Evolutionary conservation across 345 rosid species (phyloP).

Genomic region (Luvunga scandens): DNA sequence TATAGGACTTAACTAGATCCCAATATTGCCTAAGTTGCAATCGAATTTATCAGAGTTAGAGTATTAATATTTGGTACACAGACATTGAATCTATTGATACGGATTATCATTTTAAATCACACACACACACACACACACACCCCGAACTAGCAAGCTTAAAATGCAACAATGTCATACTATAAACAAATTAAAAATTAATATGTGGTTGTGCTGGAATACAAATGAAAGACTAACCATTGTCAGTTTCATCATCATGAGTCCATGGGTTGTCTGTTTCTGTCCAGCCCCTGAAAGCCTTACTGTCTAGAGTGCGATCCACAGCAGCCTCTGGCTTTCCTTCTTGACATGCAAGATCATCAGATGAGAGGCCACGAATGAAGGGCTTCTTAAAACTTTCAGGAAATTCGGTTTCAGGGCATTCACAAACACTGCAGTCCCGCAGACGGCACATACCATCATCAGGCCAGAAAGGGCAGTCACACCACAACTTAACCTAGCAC

Average conservation of each 20-base stretch:
- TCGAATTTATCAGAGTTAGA: not conserved
- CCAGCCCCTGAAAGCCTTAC: conserved; percentile 81
- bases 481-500: conserved; percentile 85
- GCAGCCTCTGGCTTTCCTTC: conserved; percentile 92
- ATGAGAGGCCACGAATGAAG: conserved; percentile 41
- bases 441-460: conserved; percentile 95
- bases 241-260: conserved; percentile 67
- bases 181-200: not conserved
- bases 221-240: conserved; percentile 55
- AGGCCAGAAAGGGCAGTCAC: conserved; percentile 98
- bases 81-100: not conserved
- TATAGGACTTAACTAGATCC: not conserved
- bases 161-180: conserved; percentile 2
- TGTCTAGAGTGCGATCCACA: conserved; percentile 84
- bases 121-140: too few relatives aligned
- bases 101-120: not conserved
- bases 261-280: conserved; percentile 88
- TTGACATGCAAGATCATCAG: conserved; percentile 73
- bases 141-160: not conserved
- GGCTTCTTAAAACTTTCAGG: conserved; percentile 75
- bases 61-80: not conserved
- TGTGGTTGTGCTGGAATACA: conserved; percentile 6
- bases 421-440: conserved; percentile 96
- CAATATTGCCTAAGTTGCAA: not conserved
- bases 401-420: conserved; percentile 91